Evolutionary conservation across 768 basidiomycete species (phyloP), one percentile per base, ranked within the genome.

Genomic region (Piloderma croceum): DNA sequence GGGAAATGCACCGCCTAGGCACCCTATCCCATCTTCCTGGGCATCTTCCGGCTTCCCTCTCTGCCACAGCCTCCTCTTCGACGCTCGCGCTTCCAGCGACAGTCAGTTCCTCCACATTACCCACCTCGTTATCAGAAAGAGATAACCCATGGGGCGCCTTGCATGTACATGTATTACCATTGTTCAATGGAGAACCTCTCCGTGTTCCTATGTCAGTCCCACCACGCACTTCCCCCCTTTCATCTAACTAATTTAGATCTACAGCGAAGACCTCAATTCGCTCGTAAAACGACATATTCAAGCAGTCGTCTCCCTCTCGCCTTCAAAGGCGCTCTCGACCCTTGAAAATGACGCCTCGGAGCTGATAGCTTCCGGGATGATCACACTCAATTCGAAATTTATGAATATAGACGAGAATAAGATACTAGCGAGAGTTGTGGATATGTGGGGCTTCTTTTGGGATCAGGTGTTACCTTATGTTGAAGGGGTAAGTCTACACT

Each of bases 401-500:
- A 67, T 73, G 22, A 79, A 74, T 3, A 65, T 85, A 7, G 84
- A 90, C 20, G 91, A 93, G 31, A 81, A 83, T 27, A 77, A 83
- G 53, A 69, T 97, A 12, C 65, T 93, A 5, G 68, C 68, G 4
- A 73, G 89, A 21, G 72, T 94, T 13, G 86, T 91, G 2, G 90
- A 93, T 50, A 71, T 87, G 13, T 97, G 92, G 91, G 77, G 74
- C 11, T 93, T 94, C 69, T 96, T 96, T 62, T 94, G 88, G 84
- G 85, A 85, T 50, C 81, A 87, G 45, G 81, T 91, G 20, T 65
- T 92, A 6, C 84, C 89, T 6, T 92, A 91, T 55, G 68, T 90
- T 24, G 89, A 91, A 71, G 89, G 87, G 40, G 88, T 90, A 51
- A 56, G 81, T 70, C 7, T 19, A 17, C 13, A 3, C 29, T n/a